These are phyloP conservation scores for Sugiyamaella americana DNA, from an alignment of 805 yeast species.

Conservation along the genomic window DNA sequence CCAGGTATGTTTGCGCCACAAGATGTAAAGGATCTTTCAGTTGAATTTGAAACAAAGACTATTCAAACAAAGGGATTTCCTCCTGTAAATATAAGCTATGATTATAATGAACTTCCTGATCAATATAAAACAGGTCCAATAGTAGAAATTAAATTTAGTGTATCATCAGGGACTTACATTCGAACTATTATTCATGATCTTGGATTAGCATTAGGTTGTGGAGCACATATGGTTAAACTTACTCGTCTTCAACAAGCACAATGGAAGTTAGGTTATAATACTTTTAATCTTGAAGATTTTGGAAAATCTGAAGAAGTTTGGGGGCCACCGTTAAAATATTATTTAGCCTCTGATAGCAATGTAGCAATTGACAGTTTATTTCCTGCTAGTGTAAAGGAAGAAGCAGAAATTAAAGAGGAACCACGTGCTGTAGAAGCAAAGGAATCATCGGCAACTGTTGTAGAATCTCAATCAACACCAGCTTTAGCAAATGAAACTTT, in stretches of 20 bases:
- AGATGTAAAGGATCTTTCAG: constrained; percentile 35
- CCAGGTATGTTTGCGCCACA: constrained; percentile 32
- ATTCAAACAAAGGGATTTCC: constrained; percentile 1
- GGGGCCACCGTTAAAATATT: constrained; percentile 31
- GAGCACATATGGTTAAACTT: constrained; percentile 84
- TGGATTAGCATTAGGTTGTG: constrained; percentile 72
- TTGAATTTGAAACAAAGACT: constrained; percentile 30
- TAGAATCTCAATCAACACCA: no score
- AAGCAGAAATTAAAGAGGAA: background rate
- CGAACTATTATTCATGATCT: constrained; percentile 84
- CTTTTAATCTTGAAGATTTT: constrained; percentile 62
- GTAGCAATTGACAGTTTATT: background rate
- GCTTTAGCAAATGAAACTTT: no score
- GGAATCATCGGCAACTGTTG: no score
- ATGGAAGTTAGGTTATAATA: constrained; percentile 69
- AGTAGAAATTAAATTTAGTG: constrained; percentile 67
- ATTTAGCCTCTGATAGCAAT: constrained; percentile 11
- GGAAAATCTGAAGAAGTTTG: constrained; percentile 58
- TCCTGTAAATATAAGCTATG: constrained; percentile 25
- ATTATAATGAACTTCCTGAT: constrained; percentile 21
- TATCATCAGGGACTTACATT: constrained; percentile 93
- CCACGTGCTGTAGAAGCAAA: no score
- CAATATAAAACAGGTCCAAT: constrained; percentile 28
- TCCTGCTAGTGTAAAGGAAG: background rate
- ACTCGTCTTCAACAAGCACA: constrained; percentile 71